Evolutionary conservation across 2,329 filamentous ascomycete species (phyloP), one percentile per base, ranked within the genome.

Genomic region (Bipolaris victoriae): DNA sequence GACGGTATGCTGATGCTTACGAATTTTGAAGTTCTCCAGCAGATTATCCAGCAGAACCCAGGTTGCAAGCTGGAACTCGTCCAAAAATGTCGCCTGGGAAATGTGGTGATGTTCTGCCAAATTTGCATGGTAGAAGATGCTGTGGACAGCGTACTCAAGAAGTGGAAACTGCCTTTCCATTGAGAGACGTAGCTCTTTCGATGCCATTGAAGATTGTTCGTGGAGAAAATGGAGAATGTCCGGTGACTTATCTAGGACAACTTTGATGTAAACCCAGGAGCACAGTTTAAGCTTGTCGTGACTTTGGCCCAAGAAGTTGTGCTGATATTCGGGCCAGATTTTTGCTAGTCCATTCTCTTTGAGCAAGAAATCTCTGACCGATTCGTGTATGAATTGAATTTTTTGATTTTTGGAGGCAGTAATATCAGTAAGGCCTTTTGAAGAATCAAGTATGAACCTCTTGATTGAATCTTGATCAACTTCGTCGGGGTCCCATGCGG

Each of bases 121-220:
- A 11, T 48, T 15, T 11, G 45, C 5, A 16, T 48, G 45, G 31
- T 48, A 36, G 18, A 48, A 26, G n/a, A 36, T 10, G 20, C 16
- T 48, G 1, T 10, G 3, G 15, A 76, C 66, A 16, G 81, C 76
- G 62, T 84, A 84, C 47, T 78, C 59, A 5, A 86, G 68, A 44
- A 86, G 83, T 1, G 81, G 79, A 51, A 76, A 80, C 11, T 59
- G 62, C 2, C 48, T 6, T 1, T 18, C 55, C 10, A 66, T 61
- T 33, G 31, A 36, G 11, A 43, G 41, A 50, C 60, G 58, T 5
- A 58, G 4, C 37, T 1, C 29, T 48, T 18, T 35, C 18, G 58
- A 57, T 41, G 55, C 3, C 11, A 1, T 26, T 6, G 41, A 45
- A 18, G 49, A 57, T 5, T 60, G 62, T 26, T 61, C 62, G 18